Conservation (phyloP, 2,329 filamentous ascomycete species). For the Emericellopsis atlantica region DNA sequence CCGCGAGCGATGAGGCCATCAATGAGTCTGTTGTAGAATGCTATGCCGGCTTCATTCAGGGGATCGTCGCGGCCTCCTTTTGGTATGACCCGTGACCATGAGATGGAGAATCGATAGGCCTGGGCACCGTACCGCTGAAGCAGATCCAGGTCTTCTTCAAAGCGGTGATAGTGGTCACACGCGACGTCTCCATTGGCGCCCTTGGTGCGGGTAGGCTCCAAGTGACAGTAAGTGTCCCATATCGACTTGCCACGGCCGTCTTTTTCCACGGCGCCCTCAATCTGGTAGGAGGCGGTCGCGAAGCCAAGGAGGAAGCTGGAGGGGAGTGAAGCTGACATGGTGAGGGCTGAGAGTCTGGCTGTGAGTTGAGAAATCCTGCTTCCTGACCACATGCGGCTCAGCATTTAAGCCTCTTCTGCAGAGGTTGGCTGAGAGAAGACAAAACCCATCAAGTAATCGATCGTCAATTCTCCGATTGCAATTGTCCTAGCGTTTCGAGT, state of each 20-base stretch:
- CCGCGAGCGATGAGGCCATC: slow-evolving; percentile 42
- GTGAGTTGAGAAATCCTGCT: not conserved
- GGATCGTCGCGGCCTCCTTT: slow-evolving; percentile 50
- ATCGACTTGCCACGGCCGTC: slow-evolving; percentile 28
- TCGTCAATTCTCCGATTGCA: too few species aligned
- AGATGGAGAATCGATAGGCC: slow-evolving; percentile 52
- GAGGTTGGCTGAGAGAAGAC: too few species aligned
- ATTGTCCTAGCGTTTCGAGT: not conserved
- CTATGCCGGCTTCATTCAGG: slow-evolving; percentile 46
- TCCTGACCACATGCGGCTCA: not conserved
- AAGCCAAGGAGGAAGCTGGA: slow-evolving; percentile 25
- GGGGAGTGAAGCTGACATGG: slow-evolving; percentile 11
- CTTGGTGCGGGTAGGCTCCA: slow-evolving; percentile 24
- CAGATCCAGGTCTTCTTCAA: slow-evolving; percentile 43
- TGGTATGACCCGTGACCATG: slow-evolving; percentile 55
- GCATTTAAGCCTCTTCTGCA: not conserved
- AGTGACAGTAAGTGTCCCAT: slow-evolving; percentile 28
- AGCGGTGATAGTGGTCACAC: slow-evolving; percentile 27
- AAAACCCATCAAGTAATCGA: too few species aligned
- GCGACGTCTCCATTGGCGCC: slow-evolving; percentile 32
- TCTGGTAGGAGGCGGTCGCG: slow-evolving; percentile 28
- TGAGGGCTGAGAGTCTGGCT: not conserved
- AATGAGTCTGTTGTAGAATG: slow-evolving; percentile 47
- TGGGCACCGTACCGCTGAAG: slow-evolving; percentile 43
- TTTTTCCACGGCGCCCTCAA: slow-evolving; percentile 27